Percentiles rank a stretch among this genome's conserved stretches.
phyloP scores from a whole-genome alignment of 73 alveolate species.

The Paramecium sexaurelia region DNA sequence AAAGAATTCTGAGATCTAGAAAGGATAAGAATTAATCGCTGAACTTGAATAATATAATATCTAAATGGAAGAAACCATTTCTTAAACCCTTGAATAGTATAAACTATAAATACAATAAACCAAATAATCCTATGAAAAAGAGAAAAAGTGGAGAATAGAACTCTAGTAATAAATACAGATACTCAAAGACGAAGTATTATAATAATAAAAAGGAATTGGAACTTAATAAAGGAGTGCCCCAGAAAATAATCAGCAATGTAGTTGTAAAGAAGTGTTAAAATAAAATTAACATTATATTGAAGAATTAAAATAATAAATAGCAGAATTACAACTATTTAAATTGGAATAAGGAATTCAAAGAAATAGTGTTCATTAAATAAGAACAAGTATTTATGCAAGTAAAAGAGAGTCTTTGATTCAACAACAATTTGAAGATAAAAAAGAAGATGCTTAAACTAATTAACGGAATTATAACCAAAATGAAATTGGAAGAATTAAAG shows the following conservation, averaged over 20 bases:
- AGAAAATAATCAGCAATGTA: not conserved
- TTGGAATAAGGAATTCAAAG: not conserved
- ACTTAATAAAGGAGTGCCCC: not conserved
- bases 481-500: not conserved
- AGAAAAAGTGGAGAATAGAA: not conserved
- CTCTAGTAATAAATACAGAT: not conserved
- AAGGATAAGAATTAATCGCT: not conserved
- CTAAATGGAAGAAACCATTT: not conserved
- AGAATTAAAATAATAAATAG: not conserved
- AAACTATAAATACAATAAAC: not conserved
- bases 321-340: not conserved
- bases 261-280: not conserved
- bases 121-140: not conserved
- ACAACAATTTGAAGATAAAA: not conserved
- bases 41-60: slow-evolving; percentile 19
- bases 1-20: not conserved
- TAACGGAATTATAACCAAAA: not conserved
- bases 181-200: not conserved
- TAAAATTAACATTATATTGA: not conserved
- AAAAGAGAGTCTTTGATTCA: not conserved
- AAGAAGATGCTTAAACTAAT: not conserved
- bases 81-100: not conserved
- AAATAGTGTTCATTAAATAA: not conserved
- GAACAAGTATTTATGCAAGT: not conserved
- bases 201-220: not conserved